Evolutionary conservation across 202 grass and related monocot species (phyloP).

Genomic region (Bolboschoenoplectus hybrid): DNA sequence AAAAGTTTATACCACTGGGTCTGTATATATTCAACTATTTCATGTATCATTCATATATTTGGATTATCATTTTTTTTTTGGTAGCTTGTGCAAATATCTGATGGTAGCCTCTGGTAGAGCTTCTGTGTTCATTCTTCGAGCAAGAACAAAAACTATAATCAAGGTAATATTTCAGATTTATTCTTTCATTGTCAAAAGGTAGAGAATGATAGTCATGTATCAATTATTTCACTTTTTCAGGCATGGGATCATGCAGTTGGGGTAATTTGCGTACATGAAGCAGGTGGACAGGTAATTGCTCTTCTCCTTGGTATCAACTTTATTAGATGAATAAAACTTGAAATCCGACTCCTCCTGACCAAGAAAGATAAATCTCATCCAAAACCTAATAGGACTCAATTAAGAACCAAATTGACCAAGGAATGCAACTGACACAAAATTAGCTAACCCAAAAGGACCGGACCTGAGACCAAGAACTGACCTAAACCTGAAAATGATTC

Average conservation of each 20-base stretch:
- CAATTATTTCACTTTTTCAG: constrained; percentile 41
- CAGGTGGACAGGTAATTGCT: constrained; percentile 71
- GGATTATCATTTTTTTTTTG: constrained; percentile 25
- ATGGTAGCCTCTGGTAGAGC: constrained; percentile 84
- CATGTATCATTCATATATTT: background rate
- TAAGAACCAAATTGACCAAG: background rate
- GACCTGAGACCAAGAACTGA: background rate
- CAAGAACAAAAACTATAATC: constrained; percentile 67
- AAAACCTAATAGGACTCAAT: background rate
- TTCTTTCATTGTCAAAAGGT: constrained; percentile 14
- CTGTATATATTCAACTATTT: background rate
- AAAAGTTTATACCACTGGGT: background rate
- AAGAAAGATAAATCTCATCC: background rate
- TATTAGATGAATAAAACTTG: background rate
- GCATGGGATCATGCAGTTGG: constrained; percentile 95
- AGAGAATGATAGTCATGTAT: constrained; percentile 39
- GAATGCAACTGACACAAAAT: background rate
- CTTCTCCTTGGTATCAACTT: constrained; percentile 9
- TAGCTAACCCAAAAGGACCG: background rate
- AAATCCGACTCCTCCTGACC: background rate
- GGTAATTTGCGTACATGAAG: constrained; percentile 82
- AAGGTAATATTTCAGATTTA: constrained; percentile 58
- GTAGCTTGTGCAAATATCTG: constrained; percentile 91
- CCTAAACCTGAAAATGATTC: constrained; percentile 4
- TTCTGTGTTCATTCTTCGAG: constrained; percentile 67